Evolutionary conservation across 305 asterid species (phyloP), one percentile per base, ranked within the genome.

Genomic region (Fraxinus albicans): DNA sequence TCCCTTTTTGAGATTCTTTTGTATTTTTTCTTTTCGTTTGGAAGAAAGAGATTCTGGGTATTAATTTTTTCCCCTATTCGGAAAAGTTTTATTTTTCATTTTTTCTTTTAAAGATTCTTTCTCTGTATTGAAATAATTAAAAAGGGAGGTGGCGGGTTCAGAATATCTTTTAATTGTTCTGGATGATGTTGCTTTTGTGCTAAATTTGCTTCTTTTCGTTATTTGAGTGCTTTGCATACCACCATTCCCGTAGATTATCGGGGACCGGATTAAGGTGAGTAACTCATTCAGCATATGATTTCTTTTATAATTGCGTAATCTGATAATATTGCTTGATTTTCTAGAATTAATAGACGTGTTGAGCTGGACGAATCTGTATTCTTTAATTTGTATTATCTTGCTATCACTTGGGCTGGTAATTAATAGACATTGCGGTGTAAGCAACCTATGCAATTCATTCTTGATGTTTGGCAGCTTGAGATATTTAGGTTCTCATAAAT

Each of bases 201-300:
- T 81, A 84, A 77, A 58, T 87, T 72, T 70, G 81, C 73, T 53
- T 81, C 67, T 80, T 76, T 76, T 81, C 79, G 81, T 85, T 91
- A 89, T 90, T 91, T 81, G 91, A 87, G 89, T 53, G 76, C 67
- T 77, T 83, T 82, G 86, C 65, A 58, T 84, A 82, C 83, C 77
- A 78, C 80, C 42, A 73, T 55, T 83, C 73, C 70, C 81, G 87
- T 85, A 67, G 91, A 86, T 85, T 86, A 78, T 84, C 25, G 83
- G 87, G 84, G 76, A 77, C 73, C 75, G 63, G 83, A 53, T 81
- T 79, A 78, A 91, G 92, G 97, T 86, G 79, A 90, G 90, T 79
- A 55, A 77, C 79, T 83, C 53, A 25, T 83, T 35, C 77, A 82
- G 79, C 82, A 31, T 65, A 33, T 78, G 67, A 79, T 81, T 76